Evolutionary conservation across 345 rosid species (phyloP).

Genomic region (Populus tremula): DNA sequence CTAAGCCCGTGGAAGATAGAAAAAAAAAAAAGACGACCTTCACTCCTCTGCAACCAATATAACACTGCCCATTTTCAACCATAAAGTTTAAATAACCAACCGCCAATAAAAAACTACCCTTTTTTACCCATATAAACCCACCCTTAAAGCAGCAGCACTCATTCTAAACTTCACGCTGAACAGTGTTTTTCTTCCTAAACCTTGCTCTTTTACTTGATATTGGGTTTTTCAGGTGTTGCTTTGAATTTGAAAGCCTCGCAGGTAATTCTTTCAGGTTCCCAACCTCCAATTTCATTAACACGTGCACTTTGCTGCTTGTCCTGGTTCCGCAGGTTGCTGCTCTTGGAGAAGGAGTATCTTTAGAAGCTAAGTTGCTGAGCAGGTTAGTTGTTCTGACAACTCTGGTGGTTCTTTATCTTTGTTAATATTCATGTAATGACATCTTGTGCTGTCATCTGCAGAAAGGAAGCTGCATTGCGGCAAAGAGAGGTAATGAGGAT

Average conservation of each 20-base stretch:
- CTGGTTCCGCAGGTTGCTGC: constrained; percentile 35
- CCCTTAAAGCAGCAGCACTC: not conserved
- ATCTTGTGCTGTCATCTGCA: constrained; percentile 13
- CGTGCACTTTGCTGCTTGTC: not conserved
- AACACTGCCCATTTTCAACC: not conserved
- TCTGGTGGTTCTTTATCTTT: not conserved
- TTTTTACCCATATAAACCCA: not conserved
- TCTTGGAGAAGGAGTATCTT: constrained; percentile 33
- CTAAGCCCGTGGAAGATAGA: not conserved
- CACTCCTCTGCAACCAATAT: not conserved
- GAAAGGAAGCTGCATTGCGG: constrained; percentile 36
- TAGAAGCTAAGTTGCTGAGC: constrained; percentile 36
- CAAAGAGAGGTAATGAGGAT: constrained; percentile 30
- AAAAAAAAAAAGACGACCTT: not conserved
- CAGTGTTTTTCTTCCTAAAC: not conserved
- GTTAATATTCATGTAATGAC: not conserved
- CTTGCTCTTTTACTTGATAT: not conserved
- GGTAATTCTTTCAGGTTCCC: not conserved
- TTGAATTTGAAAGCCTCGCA: not conserved
- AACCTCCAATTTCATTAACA: not conserved
- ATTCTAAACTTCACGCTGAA: not conserved
- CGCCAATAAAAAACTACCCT: not conserved
- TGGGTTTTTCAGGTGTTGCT: not conserved
- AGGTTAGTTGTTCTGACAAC: constrained; percentile 16
- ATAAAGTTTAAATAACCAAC: not conserved